Evolutionary conservation across 176 grass and related monocot species (phyloP), one percentile per base, ranked within the genome.

Genomic region (Phoenix roebelenii): DNA sequence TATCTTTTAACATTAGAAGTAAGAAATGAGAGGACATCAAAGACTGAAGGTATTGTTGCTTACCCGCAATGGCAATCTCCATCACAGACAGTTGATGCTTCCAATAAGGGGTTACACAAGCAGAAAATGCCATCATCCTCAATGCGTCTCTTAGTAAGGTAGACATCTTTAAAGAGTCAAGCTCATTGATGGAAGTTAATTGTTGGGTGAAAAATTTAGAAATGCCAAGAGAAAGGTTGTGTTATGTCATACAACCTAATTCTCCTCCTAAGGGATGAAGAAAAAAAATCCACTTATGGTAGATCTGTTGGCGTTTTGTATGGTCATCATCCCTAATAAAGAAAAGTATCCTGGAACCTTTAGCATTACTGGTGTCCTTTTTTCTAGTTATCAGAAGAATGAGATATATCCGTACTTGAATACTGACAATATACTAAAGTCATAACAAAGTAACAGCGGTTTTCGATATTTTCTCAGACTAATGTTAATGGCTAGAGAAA

Each of bases 101-200:
- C 77, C 25, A 67, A 57, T 54, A 63, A 83, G 68, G 81, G 76
- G 57, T 65, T 69, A 52, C 87, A 97, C 6, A 72, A 79, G 79
- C 92, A 97, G 58, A 85, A 91, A 24, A 97, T 88, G 20, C 87
- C 92, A 75, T 97, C 82, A 79, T 97, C 92, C 62, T 97, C 87
- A 70, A 86, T 60, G 44, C 75, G 72, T 63, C 64, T 83, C 79
- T 86, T 89, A 69, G 73, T 89, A 48, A 80, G 75, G 76, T 89
- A 89, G 48, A 84, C 39, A 81, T 89, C 90, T 95, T 86, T 22
- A 14, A 16, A 77, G 25, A 67, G 72, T 77, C 75, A 89, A 77
- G 80, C 73, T 10, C 30, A 77, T 60, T 18, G 61, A 55, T 44
- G 15, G 66, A 64, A 24, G 16, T 52, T 15, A 25, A 72, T 5